Percentiles rank a stretch among this genome's conserved stretches.
These are phyloP conservation scores for Fusarium pseudonygamai DNA, from an alignment of 2,329 filamentous ascomycete genomes.

Conservation along the genomic window DNA sequence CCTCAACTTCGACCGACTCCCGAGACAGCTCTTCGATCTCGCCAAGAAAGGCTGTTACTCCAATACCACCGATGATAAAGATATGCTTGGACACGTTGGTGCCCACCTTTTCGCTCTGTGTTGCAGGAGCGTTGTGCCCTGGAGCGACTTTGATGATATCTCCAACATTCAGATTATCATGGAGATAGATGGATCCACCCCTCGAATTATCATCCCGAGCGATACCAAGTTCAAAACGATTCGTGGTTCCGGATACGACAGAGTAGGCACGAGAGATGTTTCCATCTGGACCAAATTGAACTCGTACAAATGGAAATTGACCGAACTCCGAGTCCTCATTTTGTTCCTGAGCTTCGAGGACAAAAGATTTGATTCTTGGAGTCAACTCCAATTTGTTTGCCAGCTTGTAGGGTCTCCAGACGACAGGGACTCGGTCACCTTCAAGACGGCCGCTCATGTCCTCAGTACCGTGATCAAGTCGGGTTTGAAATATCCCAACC, in stretches of 20 bases:
- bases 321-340: not conserved
- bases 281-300: constrained; percentile 9
- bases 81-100: not conserved
- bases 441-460: constrained; percentile 23
- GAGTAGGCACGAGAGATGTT: constrained; percentile 19
- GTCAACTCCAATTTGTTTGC: constrained; percentile 1
- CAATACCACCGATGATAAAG: constrained; percentile 23
- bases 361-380: constrained; percentile 10
- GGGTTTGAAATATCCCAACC: constrained; percentile 1
- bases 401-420: constrained; percentile 20
- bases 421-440: constrained; percentile 5
- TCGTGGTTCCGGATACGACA: constrained; percentile 10
- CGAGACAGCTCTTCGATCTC: not conserved
- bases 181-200: constrained; percentile 20
- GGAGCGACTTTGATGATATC: constrained; percentile 14
- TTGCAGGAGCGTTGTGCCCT: not conserved
- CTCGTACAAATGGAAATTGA: constrained; percentile 11
- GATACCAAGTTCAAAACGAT: constrained; percentile 6
- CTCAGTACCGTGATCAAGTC: constrained; percentile 12
- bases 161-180: not conserved
- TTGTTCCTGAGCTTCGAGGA: not conserved
- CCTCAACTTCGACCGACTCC: not conserved
- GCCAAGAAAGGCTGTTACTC: constrained; percentile 9
- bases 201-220: constrained; percentile 14
- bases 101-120: too few species aligned